Percentiles rank a stretch among this genome's conserved stretches.
Conservation (phyloP, 805 yeast genomes). For the Lachancea dasiensis region DNA sequence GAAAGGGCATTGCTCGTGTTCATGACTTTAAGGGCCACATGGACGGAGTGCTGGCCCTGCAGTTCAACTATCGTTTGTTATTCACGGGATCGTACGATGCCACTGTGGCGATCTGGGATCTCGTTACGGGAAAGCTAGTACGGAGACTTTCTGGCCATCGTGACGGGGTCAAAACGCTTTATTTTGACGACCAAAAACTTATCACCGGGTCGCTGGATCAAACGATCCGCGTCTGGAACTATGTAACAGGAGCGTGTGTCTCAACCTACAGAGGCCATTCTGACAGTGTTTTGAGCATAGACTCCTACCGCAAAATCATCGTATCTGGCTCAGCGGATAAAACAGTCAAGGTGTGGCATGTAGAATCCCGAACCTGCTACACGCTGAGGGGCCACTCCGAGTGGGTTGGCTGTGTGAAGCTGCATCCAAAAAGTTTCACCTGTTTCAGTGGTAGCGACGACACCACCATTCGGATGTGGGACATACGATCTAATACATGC, state of each 20-base stretch:
- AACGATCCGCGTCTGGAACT: constrained; percentile 93
- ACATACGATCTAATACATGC: constrained; percentile 72
- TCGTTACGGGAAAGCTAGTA: constrained; percentile 68
- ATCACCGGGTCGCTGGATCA: constrained; percentile 90
- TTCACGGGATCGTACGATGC: constrained; percentile 93
- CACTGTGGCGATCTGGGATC: constrained; percentile 89
- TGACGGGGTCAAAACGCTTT: constrained; percentile 78
- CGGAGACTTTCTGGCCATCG: constrained; percentile 83
- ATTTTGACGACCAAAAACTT: constrained; percentile 81
- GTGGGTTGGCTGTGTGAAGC: constrained; percentile 85
- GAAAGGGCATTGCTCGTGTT: constrained; percentile 66
- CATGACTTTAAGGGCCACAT: constrained; percentile 72
- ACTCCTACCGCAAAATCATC: constrained; percentile 70
- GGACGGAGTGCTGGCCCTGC: constrained; percentile 84
- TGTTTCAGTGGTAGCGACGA: constrained; percentile 89
- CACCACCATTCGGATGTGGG: constrained; percentile 93
- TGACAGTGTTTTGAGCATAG: constrained; percentile 79
- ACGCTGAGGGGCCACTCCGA: constrained; percentile 91
- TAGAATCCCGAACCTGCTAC: constrained; percentile 85
- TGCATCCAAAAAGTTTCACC: constrained; percentile 72
- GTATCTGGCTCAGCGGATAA: constrained; percentile 92
- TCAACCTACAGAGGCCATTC: constrained; percentile 92
- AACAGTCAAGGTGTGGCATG: constrained; percentile 94
- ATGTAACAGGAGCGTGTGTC: constrained; percentile 87
- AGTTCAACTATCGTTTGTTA: constrained; percentile 70